Evolutionary conservation across 768 basidiomycete species (phyloP), one percentile per base, ranked within the genome.

Genomic region (Hygrocybe coccinea): DNA sequence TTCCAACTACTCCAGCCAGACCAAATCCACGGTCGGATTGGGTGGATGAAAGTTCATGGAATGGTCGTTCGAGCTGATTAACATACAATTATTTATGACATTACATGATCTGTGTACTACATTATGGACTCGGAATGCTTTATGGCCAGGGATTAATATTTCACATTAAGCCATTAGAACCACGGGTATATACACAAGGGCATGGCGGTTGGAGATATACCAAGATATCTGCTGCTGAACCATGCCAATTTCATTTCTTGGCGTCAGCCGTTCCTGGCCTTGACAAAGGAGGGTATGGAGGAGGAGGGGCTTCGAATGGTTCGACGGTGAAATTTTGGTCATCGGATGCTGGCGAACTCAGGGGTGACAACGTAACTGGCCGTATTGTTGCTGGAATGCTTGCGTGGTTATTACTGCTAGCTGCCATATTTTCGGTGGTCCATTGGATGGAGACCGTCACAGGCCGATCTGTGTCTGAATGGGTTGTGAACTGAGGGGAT

Each of bases 1-100:
- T 46, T 22, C 44, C 44, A 12, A 12, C 44, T 19, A 5, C 44
- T 12, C 44, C 44, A 53, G 64, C 67, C 56, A 59, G 63, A n/a
- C 60, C 67, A 39, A 66, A 69, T 50, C 64, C 67, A 51, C 71
- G 64, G 43, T 60, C 65, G 51, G 63, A 72, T 47, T 79, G 78
- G 78, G 79, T 80, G 25, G 79, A 81, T 57, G 75, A 73, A 12
- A 65, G 65, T 51, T n/a, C 54, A 38, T 79, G 74, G 56, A 80
- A 78, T 62, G 78, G 69, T 34, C 59, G n/a, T 46, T 46, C 2
- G 22, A 22, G 5, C 21, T 12, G 17, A n/a, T n/a, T n/a, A n/a
- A n/a, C n/a, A n/a, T n/a, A 19, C 44, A 22, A 9, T 12, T 22
- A 22, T 46, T n/a, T 46, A 46, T n/a, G 5, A 12, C 22, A 46